Percentiles rank a stretch among this genome's conserved stretches.
Evolutionary conservation across 2,329 filamentous ascomycete genomes (phyloP).

Genomic region (Nannizzia gypsea): DNA sequence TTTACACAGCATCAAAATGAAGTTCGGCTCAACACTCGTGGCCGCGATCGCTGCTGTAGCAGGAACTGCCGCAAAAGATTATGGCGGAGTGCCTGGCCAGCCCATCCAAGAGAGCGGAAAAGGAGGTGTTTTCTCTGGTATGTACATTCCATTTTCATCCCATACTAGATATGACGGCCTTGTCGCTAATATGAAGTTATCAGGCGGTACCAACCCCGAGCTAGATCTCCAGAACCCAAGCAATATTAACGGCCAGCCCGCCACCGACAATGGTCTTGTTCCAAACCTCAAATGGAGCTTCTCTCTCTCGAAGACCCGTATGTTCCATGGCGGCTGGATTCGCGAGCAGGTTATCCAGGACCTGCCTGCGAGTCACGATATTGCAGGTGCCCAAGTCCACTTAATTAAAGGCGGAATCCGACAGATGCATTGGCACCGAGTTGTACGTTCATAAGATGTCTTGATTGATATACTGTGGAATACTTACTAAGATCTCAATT

Average conservation of each 20-base stretch:
- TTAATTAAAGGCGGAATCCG: constrained; percentile 53
- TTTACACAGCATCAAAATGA: constrained; percentile 5
- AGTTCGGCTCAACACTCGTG: constrained; percentile 8
- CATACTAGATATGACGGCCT: neutral
- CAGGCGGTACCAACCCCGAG: constrained; percentile 52
- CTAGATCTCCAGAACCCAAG: constrained; percentile 53
- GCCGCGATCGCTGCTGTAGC: constrained; percentile 7
- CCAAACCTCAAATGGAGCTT: constrained; percentile 60
- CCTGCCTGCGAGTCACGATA: constrained; percentile 52
- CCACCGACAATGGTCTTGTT: constrained; percentile 50
- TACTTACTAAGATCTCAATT: constrained; percentile 3
- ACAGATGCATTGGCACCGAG: constrained; percentile 56
- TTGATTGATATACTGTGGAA: neutral
- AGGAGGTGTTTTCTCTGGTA: constrained; percentile 48
- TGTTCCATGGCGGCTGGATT: constrained; percentile 54
- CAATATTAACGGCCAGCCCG: constrained; percentile 49
- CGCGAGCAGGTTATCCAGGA: constrained; percentile 57
- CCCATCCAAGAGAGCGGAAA: constrained; percentile 45
- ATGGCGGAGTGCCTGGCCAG: constrained; percentile 40
- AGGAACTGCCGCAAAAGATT: constrained; percentile 3
- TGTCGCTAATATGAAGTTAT: constrained; percentile 4
- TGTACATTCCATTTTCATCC: constrained; percentile 7
- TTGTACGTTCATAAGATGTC: constrained; percentile 36
- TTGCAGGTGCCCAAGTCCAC: constrained; percentile 57
- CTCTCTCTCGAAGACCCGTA: constrained; percentile 52